Base-by-base conservation (phyloP, 176 grass and related monocot genomes). In the Themeda triandra region DNA sequence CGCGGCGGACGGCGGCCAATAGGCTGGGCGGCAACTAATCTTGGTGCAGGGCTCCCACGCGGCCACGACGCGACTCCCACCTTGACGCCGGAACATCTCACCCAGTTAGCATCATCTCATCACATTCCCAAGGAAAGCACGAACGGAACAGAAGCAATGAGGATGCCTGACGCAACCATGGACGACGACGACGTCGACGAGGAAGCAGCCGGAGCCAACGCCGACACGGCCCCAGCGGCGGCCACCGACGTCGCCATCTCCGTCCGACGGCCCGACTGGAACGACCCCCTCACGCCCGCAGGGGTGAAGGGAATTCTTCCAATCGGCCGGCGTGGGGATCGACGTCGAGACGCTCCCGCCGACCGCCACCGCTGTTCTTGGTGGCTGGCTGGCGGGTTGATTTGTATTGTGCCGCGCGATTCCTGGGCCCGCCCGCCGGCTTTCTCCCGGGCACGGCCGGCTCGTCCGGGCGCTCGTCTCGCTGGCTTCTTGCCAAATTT, bases 1-100 rank as follows among this genome's bases (percentile, higher is more conserved):
- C 63, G n/a, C n/a, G n/a, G 77, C 49, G 17, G 13, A 31, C 49
- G 70, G 39, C 37, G 63, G 70, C 19, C 18, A 80, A 30, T 30
- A n/a, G 70, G 13, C 4, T 6, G 6, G 69, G 77, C 36, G 69
- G 77, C 69, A 2, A 51, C 63, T 49, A 79, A 76, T 69, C 82
- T 69, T 59, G 66, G 73, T 59, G 59, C 21, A 19, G 46, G 73
- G 53, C 63, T 89, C 76, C 82, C 81, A 45, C 77, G 13, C 28
- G 63, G 8, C 70, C 60, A 74, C 51, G 80, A 53, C 39, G 31
- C 54, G 13, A 83, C 53, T 13, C 30, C 8, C 8, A 88, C 51
- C 80, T 73, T 23, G 10, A 77, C 3, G 33, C 33, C 21, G 12
- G 8, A 15, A 28, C 45, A 46, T 13, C 15, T 31, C 27, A 6